A percentile compares a stretch with the other conserved stretches of the same genome.
Evolutionary conservation across 192 early-diverging fungal species (phyloP).

Genomic region (Linnemannia exigua): DNA sequence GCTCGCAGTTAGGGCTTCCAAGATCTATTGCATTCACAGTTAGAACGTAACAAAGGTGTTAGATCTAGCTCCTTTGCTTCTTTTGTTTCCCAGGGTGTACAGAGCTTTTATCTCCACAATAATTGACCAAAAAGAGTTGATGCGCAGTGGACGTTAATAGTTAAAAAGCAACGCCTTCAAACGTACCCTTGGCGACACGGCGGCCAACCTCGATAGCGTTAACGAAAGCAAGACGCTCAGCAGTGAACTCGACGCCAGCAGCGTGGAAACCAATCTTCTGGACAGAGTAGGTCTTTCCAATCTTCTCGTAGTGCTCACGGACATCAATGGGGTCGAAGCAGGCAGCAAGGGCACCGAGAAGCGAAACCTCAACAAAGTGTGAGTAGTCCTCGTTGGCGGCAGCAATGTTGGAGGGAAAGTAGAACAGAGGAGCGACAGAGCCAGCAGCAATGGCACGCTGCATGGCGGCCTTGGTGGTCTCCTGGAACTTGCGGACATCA

Average conservation of each 20-base stretch:
- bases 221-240: constrained; percentile 64
- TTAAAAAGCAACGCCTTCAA: not conserved
- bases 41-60: not conserved
- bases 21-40: constrained; percentile 74
- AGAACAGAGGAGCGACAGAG: constrained; percentile 68
- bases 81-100: not conserved
- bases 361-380: constrained; percentile 78
- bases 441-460: constrained; percentile 76
- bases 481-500: constrained; percentile 83
- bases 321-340: constrained; percentile 86
- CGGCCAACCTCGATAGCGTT: constrained; percentile 83
- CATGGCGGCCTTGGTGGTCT: constrained; percentile 78
- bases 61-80: not conserved
- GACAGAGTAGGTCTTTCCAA: constrained; percentile 66
- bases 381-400: constrained; percentile 68
- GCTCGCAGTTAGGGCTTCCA: constrained; percentile 87
- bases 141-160: not conserved
- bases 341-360: constrained; percentile 80
- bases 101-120: not conserved
- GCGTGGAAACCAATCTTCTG: constrained; percentile 73
- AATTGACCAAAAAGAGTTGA: constrained; percentile 4
- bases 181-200: constrained; percentile 72
- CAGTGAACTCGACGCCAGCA: constrained; percentile 42
- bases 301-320: constrained; percentile 73
- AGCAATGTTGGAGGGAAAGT: constrained; percentile 69